These are phyloP conservation scores for Sclerotinia borealis DNA, from an alignment of 2,329 filamentous ascomycete genomes.

Conservation along the genomic window DNA sequence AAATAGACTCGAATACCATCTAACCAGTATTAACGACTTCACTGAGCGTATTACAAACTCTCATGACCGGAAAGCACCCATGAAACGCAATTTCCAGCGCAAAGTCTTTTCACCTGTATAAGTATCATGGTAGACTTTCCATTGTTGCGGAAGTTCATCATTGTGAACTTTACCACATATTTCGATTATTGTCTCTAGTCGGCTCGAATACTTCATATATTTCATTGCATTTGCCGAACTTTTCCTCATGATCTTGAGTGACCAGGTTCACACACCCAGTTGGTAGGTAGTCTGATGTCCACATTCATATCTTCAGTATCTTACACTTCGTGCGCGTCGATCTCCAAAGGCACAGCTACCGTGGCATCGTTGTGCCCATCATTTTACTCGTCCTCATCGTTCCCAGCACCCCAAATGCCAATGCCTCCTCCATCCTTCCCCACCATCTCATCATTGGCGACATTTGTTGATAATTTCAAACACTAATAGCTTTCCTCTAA, in stretches of 20 bases:
- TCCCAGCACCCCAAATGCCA: not conserved
- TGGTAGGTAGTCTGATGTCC: not conserved
- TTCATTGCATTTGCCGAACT: not conserved
- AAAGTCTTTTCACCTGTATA: not conserved
- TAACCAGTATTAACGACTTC: not conserved
- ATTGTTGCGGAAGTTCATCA: not conserved
- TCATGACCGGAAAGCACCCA: no score
- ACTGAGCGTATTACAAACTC: not conserved
- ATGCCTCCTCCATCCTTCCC: not conserved
- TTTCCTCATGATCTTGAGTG: not conserved
- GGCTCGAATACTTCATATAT: not conserved
- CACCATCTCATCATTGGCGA: not conserved
- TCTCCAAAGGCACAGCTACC: not conserved
- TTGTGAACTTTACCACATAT: not conserved
- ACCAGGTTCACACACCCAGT: not conserved
- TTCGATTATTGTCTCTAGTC: not conserved
- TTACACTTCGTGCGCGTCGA: not conserved
- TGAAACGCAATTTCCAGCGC: not conserved
- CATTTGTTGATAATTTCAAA: not conserved
- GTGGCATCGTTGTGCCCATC: not conserved
- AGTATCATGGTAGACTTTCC: not conserved
- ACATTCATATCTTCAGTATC: slow-evolving; percentile 3
- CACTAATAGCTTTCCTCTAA: slow-evolving; percentile 14
- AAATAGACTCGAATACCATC: not conserved
- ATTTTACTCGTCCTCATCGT: not conserved